phyloP scores from a whole-genome alignment of 345 rosid genomes.

The Acer yangbiense region DNA sequence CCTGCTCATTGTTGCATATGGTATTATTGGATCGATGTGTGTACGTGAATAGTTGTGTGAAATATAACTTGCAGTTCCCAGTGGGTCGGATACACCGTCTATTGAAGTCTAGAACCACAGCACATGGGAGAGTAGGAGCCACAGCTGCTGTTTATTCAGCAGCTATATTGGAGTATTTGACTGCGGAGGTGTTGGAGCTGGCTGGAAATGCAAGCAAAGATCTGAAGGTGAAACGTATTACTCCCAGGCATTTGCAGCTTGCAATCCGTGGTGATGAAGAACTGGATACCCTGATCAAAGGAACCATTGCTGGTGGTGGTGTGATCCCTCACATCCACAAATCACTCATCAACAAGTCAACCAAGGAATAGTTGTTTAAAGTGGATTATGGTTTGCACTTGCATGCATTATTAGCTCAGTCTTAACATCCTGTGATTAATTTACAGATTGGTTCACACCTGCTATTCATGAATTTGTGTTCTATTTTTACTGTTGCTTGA shows the following conservation, averaged over 20 bases:
- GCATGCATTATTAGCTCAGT: not conserved
- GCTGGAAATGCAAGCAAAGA: conserved; percentile 82
- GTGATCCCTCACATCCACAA: conserved; percentile 82
- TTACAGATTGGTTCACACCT: conserved; percentile 2
- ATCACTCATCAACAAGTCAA: conserved; percentile 71
- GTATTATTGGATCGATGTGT: no score
- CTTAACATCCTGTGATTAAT: conserved; percentile 10
- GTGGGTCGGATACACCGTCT: conserved; percentile 72
- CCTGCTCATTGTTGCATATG: not conserved
- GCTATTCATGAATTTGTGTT: conserved; percentile 5
- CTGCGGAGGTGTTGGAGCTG: conserved; percentile 68
- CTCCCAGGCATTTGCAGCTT: conserved; percentile 72
- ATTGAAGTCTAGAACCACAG: conserved; percentile 61
- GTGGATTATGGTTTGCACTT: not conserved
- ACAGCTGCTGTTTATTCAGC: conserved; percentile 76
- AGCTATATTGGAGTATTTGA: conserved; percentile 66
- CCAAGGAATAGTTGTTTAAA: conserved; percentile 48
- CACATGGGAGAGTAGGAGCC: conserved; percentile 75
- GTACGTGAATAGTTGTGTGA: not conserved
- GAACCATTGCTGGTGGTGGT: conserved; percentile 83
- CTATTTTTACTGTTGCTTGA: conserved; percentile 2
- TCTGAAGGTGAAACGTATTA: conserved; percentile 70
- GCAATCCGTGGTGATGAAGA: conserved; percentile 75
- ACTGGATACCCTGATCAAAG: conserved; percentile 75
- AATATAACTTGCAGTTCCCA: conserved; percentile 52